Conservation (phyloP, 345 rosid species). For the Cardiospermum halicacabum region DNA sequence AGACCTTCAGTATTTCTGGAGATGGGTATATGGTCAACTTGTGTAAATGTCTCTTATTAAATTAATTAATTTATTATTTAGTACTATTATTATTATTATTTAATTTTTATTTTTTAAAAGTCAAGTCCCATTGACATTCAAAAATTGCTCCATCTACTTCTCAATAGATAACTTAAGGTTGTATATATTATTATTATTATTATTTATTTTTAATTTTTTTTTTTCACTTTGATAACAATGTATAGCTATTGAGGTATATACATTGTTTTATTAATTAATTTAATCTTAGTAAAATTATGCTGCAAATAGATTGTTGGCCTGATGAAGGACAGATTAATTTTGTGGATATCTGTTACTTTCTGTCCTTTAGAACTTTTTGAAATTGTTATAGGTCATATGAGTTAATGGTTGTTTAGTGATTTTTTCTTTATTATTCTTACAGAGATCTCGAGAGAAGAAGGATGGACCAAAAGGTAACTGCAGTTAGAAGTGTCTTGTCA, state of each 20-base stretch:
- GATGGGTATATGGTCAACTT: too few species aligned
- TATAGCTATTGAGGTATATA: background rate
- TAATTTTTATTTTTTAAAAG: background rate
- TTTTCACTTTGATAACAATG: too few species aligned
- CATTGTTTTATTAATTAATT: background rate
- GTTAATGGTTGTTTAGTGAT: constrained; percentile 1
- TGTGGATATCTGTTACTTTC: too few species aligned
- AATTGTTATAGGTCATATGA: constrained; percentile 9
- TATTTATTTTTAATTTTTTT: too few species aligned
- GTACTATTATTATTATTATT: too few species aligned
- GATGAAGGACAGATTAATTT: background rate
- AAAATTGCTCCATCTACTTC: background rate
- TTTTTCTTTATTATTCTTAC: constrained; percentile 21
- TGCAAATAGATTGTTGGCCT: background rate
- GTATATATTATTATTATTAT: background rate
- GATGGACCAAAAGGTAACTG: constrained; percentile 53
- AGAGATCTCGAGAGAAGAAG: constrained; percentile 51
- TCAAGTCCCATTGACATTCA: background rate
- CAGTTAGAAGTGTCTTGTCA: constrained; percentile 10
- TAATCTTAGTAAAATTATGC: background rate
- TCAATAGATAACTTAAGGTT: background rate
- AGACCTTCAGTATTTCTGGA: too few species aligned
- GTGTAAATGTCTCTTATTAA: too few species aligned
- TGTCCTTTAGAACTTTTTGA: background rate
- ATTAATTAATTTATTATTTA: too few species aligned